Evolutionary conservation across 768 basidiomycete species (phyloP).

Genomic region (Auriscalpium microsporum): DNA sequence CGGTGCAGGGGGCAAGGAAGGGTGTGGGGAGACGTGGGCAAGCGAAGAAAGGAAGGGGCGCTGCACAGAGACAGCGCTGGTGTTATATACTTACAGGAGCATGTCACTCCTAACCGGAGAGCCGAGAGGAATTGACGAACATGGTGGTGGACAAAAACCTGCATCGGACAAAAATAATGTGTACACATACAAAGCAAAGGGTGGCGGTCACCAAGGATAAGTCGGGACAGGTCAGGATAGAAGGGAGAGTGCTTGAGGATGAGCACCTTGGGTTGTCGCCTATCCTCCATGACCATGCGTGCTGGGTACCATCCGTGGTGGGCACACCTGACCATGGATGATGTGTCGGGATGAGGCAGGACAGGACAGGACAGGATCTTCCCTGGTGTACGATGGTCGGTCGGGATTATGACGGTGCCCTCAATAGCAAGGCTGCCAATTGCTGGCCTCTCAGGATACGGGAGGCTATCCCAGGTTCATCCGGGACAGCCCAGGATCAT

Average conservation of each 20-base stretch:
- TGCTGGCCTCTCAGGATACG: neutral
- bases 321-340: too few relatives aligned
- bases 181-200: neutral
- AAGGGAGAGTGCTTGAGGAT: neutral
- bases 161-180: neutral
- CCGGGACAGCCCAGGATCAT: neutral
- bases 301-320: too few relatives aligned
- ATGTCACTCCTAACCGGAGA: neutral
- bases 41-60: neutral
- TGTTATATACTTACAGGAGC: neutral
- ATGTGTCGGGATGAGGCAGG: too few relatives aligned
- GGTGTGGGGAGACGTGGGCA: neutral
- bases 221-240: neutral
- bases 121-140: neutral
- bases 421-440: neutral
- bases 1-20: neutral
- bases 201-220: neutral
- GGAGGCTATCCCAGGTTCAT: neutral
- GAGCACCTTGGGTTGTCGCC: neutral
- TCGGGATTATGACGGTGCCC: too few relatives aligned
- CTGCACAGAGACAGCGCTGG: neutral
- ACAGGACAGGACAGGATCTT: too few relatives aligned
- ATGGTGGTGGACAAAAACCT: neutral
- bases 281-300: too few relatives aligned
- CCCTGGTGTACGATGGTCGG: too few relatives aligned